Conservation (phyloP, 1,284 basidiomycete species). For the Somion occarium region DNA sequence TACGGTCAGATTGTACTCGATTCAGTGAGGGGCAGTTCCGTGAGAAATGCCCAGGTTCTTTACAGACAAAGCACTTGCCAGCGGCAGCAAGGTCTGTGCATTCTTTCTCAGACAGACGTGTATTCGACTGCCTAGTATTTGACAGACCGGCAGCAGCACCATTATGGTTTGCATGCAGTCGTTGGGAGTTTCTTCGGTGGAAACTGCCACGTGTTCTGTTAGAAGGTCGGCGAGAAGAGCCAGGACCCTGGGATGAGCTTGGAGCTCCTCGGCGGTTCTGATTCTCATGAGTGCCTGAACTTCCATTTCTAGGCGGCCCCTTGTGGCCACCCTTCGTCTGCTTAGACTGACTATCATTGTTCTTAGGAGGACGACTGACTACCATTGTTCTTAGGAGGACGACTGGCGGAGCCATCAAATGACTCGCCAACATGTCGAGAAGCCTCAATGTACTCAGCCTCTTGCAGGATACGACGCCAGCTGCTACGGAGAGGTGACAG, state of each 20-base stretch:
- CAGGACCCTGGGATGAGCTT: background rate
- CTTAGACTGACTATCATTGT: background rate
- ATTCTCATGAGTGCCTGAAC: background rate
- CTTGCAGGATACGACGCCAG: background rate
- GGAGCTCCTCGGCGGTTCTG: background rate
- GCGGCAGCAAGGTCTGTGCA: constrained; percentile 1
- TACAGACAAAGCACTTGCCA: constrained; percentile 14
- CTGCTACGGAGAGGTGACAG: background rate
- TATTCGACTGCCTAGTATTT: background rate
- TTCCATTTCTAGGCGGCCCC: background rate
- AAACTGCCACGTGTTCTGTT: no score
- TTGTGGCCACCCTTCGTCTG: background rate
- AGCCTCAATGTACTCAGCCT: constrained; percentile 2
- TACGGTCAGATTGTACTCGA: constrained; percentile 4
- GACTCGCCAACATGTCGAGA: background rate
- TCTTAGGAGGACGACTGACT: background rate
- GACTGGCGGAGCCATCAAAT: background rate
- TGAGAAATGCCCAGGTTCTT: constrained; percentile 11
- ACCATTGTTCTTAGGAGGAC: background rate
- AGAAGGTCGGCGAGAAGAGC: no score
- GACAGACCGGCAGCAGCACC: background rate
- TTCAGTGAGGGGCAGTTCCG: constrained; percentile 9
- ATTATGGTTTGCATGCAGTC: background rate
- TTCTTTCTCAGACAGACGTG: background rate
- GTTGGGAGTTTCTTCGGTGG: background rate